Base-by-base conservation (phyloP, 345 rosid species). In the Cardamine occulta region DNA sequence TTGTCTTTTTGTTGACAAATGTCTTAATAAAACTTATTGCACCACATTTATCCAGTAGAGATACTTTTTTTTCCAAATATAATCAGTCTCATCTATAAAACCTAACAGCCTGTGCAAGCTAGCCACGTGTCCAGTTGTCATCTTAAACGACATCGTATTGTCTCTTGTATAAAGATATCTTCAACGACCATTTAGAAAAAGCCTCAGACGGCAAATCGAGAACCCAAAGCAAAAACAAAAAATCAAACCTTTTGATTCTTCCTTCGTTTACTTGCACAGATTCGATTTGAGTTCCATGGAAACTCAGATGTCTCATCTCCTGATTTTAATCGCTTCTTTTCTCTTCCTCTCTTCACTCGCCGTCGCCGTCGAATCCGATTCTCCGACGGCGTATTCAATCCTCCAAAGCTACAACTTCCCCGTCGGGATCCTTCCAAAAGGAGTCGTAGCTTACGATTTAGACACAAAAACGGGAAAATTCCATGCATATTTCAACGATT, bases 371-470 rank as follows among this genome's bases (percentile, higher is more conserved):
- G 68, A 55, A 55, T 14, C 61, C 47, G 87, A 82, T 24, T 11
- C 68, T 2, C 84, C 61, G 23, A 60, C 93, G n/a, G 91, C 88
- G 0, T 96, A 96, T 77, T 95, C 94, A 18, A 17, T 84, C 72
- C 86, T 96, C 58, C 78, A 79, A 35, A 80, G 79, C 72, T 93
- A 68, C 84, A 83, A 89, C 82, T 93, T 96, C 76, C 98, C 99
- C 1, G 58, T 45, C 24, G 99, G 99, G 45, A 65, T 96, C 68
- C 91, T 96, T 47, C 99, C 99, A 0, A 76, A 84, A 81, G 99
- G 96, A 7, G 82, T 78, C 23, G 58, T 64, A 0, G 81, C 84
- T 13, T 96, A 91, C 77, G 96, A 93, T 65, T 75, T 91, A 28
- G 95, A 96, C 80, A 63, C 15, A 66, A 12, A 61, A 29, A 93